Evolutionary conservation across 2,329 filamentous ascomycete genomes (phyloP), one percentile per base, ranked within the genome.

Genomic region (Penicillium rolfsii): DNA sequence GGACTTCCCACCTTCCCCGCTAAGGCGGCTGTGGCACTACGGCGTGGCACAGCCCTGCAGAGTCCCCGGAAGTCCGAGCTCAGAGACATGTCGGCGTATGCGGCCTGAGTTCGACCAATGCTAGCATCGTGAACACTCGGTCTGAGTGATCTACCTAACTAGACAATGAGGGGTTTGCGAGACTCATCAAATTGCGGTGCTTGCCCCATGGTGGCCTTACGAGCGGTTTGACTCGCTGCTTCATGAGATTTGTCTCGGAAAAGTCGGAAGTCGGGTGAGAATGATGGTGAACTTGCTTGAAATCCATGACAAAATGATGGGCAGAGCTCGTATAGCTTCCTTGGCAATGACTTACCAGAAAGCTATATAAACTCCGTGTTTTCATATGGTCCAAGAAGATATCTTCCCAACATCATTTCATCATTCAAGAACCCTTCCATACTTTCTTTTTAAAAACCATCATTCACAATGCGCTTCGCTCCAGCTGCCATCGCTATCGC

Each of bases 381-480:
- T 16, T 43, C 26, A 24, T 50, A 46, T 38, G n/a, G 35, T 54
- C 50, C 63, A 33, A n/a, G 12, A 26, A 7, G 7, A 19, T 11
- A 8, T 40, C 38, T 41, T 54, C 24, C 36, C 36, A 41, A 28
- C 38, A 14, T 5, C n/a, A 19, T 19, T 38, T 22, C 5, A n/a
- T 43, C 9, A 11, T 5, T 28, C 24, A 12, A 54, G 33, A 9
- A 28, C 19, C 14, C 19, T n/a, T 22, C 22, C 12, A 26, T 40
- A 16, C 35, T 33, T 53, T 22, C 26, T 12, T 4, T 28, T 22
- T 1, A 22, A 41, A 9, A 16, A 28, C 2, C 26, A 40, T 19
- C 40, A 26, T 35, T 11, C 53, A 62, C 22, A 46, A 78, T 78
- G 76, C 72, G 72, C 52, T 69, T 75, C 70, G 68, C 70, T 55